Evolutionary conservation across 345 rosid genomes (phyloP).

Genomic region (Cardamine resedifolia): DNA sequence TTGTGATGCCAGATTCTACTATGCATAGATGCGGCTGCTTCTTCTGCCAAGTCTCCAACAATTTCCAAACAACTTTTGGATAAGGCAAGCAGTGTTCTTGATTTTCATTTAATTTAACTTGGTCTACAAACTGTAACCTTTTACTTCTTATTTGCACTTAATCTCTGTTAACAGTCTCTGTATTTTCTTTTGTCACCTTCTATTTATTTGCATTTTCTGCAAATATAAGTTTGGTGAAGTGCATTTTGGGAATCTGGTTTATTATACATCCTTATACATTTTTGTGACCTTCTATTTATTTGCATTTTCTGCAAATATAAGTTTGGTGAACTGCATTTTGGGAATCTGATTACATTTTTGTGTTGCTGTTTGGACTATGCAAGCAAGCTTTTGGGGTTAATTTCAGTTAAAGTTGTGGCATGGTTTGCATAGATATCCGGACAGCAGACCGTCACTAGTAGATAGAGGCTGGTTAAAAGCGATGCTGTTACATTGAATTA

Average conservation of each 20-base stretch:
- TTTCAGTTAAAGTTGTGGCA: not conserved
- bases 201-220: slow-evolving; percentile 1
- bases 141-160: not conserved
- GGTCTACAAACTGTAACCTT: slow-evolving; percentile 1
- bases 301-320: too few species aligned
- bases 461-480: slow-evolving; percentile 5
- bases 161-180: slow-evolving; percentile 12
- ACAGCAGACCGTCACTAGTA: not conserved
- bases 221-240: slow-evolving; percentile 4
- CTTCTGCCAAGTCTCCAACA: slow-evolving; percentile 75
- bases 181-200: not conserved
- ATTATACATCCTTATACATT: too few species aligned
- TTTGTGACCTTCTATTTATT: too few species aligned
- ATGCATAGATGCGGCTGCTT: slow-evolving; percentile 88
- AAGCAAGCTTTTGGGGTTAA: slow-evolving; percentile 10
- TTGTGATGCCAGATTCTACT: slow-evolving; percentile 75
- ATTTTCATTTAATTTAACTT: slow-evolving; percentile 20
- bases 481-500: slow-evolving; percentile 14
- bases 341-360: slow-evolving; percentile 6
- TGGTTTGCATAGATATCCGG: not conserved
- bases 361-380: slow-evolving; percentile 13
- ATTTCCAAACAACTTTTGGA: slow-evolving; percentile 79
- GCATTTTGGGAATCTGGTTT: too few species aligned
- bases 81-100: slow-evolving; percentile 58
- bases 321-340: slow-evolving; percentile 9